Base-by-base conservation (phyloP, 2,329 filamentous ascomycete genomes). In the Pezicula neosporulosa region DNA sequence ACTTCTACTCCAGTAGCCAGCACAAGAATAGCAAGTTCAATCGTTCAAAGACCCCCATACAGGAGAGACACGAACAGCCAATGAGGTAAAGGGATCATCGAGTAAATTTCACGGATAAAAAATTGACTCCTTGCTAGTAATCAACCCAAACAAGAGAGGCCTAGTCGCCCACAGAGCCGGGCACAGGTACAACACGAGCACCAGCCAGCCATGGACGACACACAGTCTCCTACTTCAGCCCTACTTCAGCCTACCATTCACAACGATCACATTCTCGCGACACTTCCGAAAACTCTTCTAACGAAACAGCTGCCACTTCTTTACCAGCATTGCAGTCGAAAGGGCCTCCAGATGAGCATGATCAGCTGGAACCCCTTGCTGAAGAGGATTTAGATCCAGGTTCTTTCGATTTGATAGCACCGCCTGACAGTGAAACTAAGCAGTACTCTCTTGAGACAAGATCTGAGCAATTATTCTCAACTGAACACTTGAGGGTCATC, bases 381-480 rank as follows among this genome's bases (percentile, higher is more conserved):
- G 63, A 63, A 39, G 59, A 77, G 3, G 77, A 80, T 62, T 70
- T 81, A 49, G 78, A 81, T 52, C 77, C 77, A 10, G 66, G 68
- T 38, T 79, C 73, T 1, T 81, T 77, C 59, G 78, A 82, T 57
- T 70, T 84, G 1, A 64, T 83, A 5, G 71, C 72, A 15, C 72
- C 74, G 8, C 60, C 59, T 9, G 69, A 72, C 15, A 63, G 52
- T 48, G 68, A 56, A 42, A 56, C 55, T 10, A 61, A 60, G 49
- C 68, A 60, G 47, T 81, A 82, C 61, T 81, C 78, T 2, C 70
- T 90, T 0, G 87, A 89, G 65, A 70, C 72, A n/a, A 77, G 82
- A 42, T 81, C 84, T 0, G 82, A 87, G 51, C 72, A 82, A 12
- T 70, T 90, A 35, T 85, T 89, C 60, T 88, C 85, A 0, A 73